Evolutionary conservation across 164 flowering plant genomes (phyloP).

Genomic region (Stephania yunnanensis): DNA sequence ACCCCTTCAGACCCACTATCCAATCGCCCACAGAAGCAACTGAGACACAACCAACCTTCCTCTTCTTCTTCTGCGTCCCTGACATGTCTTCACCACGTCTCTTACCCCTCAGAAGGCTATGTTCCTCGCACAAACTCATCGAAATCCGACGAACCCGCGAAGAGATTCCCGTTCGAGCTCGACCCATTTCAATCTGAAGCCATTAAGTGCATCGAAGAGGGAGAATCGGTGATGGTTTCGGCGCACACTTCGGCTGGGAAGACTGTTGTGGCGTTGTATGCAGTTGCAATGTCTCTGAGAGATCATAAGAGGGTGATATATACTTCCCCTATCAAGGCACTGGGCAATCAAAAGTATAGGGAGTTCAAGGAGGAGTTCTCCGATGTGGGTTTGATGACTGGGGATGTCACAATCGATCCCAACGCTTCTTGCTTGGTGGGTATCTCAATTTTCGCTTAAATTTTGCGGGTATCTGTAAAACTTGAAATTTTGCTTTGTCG

Average conservation of each 20-base stretch:
- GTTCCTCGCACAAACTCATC: constrained; percentile 16
- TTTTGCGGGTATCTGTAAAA: not conserved
- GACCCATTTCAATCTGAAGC: constrained; percentile 95
- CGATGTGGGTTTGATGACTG: constrained; percentile 98
- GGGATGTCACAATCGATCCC: constrained; percentile 97
- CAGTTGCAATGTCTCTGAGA: constrained; percentile 85
- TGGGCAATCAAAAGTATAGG: constrained; percentile 91
- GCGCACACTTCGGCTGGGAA: constrained; percentile 99
- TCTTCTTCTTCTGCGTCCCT: constrained; percentile 24
- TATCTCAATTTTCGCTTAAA: not conserved
- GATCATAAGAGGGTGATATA: constrained; percentile 88
- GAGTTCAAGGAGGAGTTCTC: constrained; percentile 95
- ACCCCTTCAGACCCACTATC: constrained; percentile 19
- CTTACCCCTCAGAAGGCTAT: constrained; percentile 57
- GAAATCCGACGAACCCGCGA: constrained; percentile 51
- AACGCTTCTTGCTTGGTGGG: constrained; percentile 96
- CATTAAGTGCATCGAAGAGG: constrained; percentile 72
- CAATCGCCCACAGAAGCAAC: constrained; percentile 34
- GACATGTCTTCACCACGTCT: constrained; percentile 78
- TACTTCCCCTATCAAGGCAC: constrained; percentile 95
- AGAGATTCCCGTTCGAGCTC: constrained; percentile 67
- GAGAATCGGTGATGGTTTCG: constrained; percentile 96
- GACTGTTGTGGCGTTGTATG: constrained; percentile 94
- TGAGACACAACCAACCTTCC: constrained; percentile 17
- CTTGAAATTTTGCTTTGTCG: too few species aligned